These are phyloP conservation scores for Crithidia expoeki DNA, from an alignment of 208 protist genomes.

Conservation along the genomic window DNA sequence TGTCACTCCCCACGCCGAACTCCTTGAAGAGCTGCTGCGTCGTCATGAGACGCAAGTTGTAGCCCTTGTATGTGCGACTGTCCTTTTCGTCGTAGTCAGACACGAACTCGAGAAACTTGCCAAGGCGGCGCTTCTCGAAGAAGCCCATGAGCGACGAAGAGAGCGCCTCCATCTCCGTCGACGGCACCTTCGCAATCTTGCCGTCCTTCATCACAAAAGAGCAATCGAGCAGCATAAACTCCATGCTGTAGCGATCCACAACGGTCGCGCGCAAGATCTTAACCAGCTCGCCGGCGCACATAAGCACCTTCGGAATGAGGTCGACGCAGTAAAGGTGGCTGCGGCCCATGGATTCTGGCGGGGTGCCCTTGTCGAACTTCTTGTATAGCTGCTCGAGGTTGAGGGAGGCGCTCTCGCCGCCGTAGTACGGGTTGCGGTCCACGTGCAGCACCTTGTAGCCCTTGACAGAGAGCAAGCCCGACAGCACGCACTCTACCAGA, in stretches of 20 bases:
- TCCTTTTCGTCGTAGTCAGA: slow-evolving; percentile 88
- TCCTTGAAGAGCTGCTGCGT: slow-evolving; percentile 96
- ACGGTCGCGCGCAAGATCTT: slow-evolving; percentile 98
- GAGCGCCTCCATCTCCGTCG: slow-evolving; percentile 96
- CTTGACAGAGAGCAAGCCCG: slow-evolving; percentile 93
- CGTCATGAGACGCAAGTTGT: slow-evolving; percentile 88
- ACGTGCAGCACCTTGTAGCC: slow-evolving; percentile 99
- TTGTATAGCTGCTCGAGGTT: slow-evolving; percentile 98
- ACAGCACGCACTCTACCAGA: slow-evolving; percentile 99
- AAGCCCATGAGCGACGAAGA: slow-evolving; percentile 97
- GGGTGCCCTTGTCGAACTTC: slow-evolving; percentile 92
- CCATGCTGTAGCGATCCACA: slow-evolving; percentile 98
- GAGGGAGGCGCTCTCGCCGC: slow-evolving; percentile 98
- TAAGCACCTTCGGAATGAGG: slow-evolving; percentile 99
- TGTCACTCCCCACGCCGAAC: slow-evolving; percentile 94
- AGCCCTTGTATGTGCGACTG: slow-evolving; percentile 91
- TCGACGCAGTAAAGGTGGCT: slow-evolving; percentile 99
- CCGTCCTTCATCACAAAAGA: slow-evolving; percentile 96
- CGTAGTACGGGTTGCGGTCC: slow-evolving; percentile 99
- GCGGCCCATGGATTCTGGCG: slow-evolving; percentile 83
- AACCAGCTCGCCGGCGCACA: slow-evolving; percentile 97
- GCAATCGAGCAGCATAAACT: slow-evolving; percentile 98
- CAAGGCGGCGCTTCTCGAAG: slow-evolving; percentile 97
- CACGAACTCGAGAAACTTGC: slow-evolving; percentile 95
- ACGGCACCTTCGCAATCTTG: slow-evolving; percentile 98